Base-by-base conservation (phyloP, 228 moss, liverwort and hornwort genomes). In the Sphagnum magellanicum region DNA sequence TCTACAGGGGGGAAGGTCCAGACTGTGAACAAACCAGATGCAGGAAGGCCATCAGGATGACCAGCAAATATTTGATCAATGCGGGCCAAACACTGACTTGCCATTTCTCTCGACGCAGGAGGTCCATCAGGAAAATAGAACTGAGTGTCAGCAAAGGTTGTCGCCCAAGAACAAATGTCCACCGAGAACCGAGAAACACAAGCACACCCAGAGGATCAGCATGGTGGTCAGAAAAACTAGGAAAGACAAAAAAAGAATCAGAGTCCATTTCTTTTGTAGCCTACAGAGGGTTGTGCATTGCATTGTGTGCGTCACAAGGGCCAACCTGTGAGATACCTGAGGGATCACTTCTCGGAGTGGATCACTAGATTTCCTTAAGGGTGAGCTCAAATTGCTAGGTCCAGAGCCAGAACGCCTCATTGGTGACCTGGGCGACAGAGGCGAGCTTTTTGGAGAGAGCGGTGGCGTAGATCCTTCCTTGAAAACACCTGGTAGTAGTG, bases 81-180 rank as follows among this genome's bases (percentile, higher is more conserved):
- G 74, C 87, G 88, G 72, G 76, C 70, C 69, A 93, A 73, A 77
- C 84, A 90, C 74, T 87, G 84, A 55, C 88, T 87, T 55, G 85
- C 88, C 51, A 91, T 88, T 78, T 98, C 97, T 78, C 89, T 98
- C 8, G 97, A 84, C 70, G 97, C 91, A 16, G 97, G 97, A 67
- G 90, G 91, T 57, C 97, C 97, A 65, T 93, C 76, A 8, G 97
- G 97, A 70, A 93, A 98, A 73, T 98, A 98, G 68, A 98, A 98
- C 97, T 98, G 91, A 32, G 32, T 3, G 32, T 32, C 32, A 32
- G 32, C 32, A 32, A 32, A 32, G 32, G 32, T 32, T 32, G 32
- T 32, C 3, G 0, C 32, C 32, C 32, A 32, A 32, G 32, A 32
- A 32, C 32, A 32, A 32, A 32, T 32, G 32, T 32, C 32, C 32